Base-by-base conservation (phyloP, 2,329 filamentous ascomycete species). In the Colletotrichum brevisporum region DNA sequence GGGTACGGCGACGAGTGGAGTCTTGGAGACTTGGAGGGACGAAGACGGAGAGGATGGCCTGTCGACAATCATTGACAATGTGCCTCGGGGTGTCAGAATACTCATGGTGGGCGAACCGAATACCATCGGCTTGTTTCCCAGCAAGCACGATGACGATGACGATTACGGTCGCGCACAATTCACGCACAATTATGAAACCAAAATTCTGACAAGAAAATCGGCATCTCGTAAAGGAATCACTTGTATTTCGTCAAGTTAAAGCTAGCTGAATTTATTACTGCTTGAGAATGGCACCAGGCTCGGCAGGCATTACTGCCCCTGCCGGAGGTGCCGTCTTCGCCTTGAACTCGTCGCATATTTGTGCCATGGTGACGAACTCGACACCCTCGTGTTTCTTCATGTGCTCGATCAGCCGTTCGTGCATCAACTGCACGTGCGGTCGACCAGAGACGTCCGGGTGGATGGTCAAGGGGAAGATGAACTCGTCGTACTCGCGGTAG, bases 401-500 rank as follows among this genome's bases (percentile, higher is more conserved):
- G 63, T 92, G 84, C 72, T 93, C 90, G 70, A 93, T 93, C 41
- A 82, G 68, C 85, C 90, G 85, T 78, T 94, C 90, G 71, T 93
- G 90, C 91, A 94, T 93, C 6, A 93, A 80, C 31, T 94, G 74
- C 0, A 90, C 92, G 78, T 94, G 92, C 0, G 92, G 92, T 18
- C 91, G 84, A 0, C 92, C 92, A 3, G 87, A 90, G 0, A 92
- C 90, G 74, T 94, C 92, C 0, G 92, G 92, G 77, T 94, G 92
- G 43, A 94, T 91, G 0, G 92, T 94, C 78, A 94, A 91, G 0
- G 92, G 91, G 73, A 94, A 94, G 60, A 93, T 87, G 71, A 94
- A 94, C 73, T 92, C 90, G 73, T 94, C 91, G 71, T 93, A 91
- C 77, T 94, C 91, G 31, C 91, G 84, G 76, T 94, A 94, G 74